Percentiles rank a stretch among this genome's conserved stretches.
These are phyloP conservation scores for Aphanomyces astaci DNA, from an alignment of 352 stramenopile species.

Conservation along the genomic window DNA sequence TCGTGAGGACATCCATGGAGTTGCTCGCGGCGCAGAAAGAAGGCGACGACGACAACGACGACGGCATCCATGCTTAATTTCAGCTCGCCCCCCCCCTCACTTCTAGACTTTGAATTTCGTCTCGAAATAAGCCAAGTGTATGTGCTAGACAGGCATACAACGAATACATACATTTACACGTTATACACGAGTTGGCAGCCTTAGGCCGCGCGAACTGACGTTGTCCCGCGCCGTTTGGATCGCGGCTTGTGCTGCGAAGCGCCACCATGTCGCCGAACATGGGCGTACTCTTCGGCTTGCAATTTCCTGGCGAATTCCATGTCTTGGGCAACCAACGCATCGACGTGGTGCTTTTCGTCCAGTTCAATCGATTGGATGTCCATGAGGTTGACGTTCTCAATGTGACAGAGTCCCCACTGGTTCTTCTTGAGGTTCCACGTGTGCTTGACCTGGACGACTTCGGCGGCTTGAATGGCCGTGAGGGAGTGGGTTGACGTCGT, in stretches of 20 bases:
- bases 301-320: background rate
- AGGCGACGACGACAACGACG: background rate
- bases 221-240: background rate
- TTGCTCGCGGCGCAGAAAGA: background rate
- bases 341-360: background rate
- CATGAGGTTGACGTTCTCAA: constrained; percentile 17
- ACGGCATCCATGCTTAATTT: no score
- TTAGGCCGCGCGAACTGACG: background rate
- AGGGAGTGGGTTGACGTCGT: constrained; percentile 3
- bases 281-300: background rate
- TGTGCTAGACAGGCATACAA: no score
- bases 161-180: background rate
- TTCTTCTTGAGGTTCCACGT: constrained; percentile 18
- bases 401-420: constrained; percentile 19
- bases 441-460: constrained; percentile 15
- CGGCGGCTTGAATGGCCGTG: constrained; percentile 10
- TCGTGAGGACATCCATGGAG: constrained; percentile 72
- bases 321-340: background rate
- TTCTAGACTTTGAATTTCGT: no score
- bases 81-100: no score
- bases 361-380: constrained; percentile 17
- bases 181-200: background rate
- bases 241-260: background rate
- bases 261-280: background rate
- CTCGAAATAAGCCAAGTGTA: no score